These are phyloP conservation scores for Alternaria arbusti DNA, from an alignment of 2,329 filamentous ascomycete species.

Conservation along the genomic window DNA sequence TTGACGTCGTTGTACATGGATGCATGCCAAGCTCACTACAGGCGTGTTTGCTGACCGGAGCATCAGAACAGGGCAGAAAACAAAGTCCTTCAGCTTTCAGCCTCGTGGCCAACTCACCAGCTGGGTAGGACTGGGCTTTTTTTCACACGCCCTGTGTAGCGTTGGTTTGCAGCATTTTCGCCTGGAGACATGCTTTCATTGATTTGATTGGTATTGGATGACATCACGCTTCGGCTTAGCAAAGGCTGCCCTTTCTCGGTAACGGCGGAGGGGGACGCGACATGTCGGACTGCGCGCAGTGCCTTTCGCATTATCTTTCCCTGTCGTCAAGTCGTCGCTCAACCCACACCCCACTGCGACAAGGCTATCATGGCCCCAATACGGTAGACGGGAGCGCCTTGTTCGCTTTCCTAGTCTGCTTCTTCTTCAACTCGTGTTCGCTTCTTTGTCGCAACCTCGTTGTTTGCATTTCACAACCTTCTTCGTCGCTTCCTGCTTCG, in stretches of 20 bases:
- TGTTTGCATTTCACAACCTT: background rate
- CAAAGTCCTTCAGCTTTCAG: constrained; percentile 7
- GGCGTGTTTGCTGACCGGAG: constrained; percentile 18
- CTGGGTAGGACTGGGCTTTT: background rate
- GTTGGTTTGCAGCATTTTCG: background rate
- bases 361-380: constrained; percentile 8
- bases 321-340: constrained; percentile 3
- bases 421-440: background rate
- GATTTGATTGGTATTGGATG: constrained; percentile 8
- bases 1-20: constrained; percentile 13
- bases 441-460: background rate
- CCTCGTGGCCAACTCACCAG: constrained; percentile 10
- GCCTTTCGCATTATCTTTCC: background rate
- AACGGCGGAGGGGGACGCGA: constrained; percentile 14
- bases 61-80: constrained; percentile 2
- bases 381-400: constrained; percentile 9
- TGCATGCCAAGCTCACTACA: constrained; percentile 11
- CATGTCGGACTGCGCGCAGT: background rate
- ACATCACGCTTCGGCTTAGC: constrained; percentile 13
- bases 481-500: background rate
- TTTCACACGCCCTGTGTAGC: background rate
- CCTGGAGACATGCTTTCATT: background rate
- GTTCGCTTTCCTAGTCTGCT: background rate
- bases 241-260: constrained; percentile 19
- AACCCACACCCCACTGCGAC: constrained; percentile 8